phyloP scores from a whole-genome alignment of 78 protist species.

The Dictyostelium purpureum region DNA sequence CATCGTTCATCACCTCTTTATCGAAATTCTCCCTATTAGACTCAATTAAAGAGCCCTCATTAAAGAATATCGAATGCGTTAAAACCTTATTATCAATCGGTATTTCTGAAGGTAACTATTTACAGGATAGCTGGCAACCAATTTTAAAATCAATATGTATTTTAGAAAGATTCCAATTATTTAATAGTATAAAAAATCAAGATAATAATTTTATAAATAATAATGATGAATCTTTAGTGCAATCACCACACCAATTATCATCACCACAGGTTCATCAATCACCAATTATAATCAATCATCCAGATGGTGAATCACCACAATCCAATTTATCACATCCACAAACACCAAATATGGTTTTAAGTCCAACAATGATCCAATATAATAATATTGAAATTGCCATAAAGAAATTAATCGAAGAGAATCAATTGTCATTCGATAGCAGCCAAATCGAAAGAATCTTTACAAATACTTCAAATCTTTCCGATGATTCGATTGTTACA shows the following conservation, averaged over 20 bases:
- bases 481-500: slow-evolving; percentile 88
- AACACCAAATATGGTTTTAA: background rate
- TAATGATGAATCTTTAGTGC: background rate
- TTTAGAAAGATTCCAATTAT: slow-evolving; percentile 87
- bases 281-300: background rate
- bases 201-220: background rate
- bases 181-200: slow-evolving; percentile 4
- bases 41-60: slow-evolving; percentile 57
- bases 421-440: slow-evolving; percentile 40
- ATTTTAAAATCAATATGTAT: slow-evolving; percentile 86
- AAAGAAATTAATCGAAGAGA: slow-evolving; percentile 10
- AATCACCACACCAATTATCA: background rate
- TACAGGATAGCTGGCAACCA: slow-evolving; percentile 87
- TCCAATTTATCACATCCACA: background rate
- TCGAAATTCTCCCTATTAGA: slow-evolving; percentile 91
- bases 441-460: slow-evolving; percentile 69
- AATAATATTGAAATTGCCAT: slow-evolving; percentile 3
- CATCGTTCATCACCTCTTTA: slow-evolving; percentile 94
- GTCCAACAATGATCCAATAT: background rate
- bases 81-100: slow-evolving; percentile 88
- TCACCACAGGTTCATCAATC: background rate
- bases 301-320: background rate
- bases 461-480: slow-evolving; percentile 54
- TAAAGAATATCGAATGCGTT: slow-evolving; percentile 93
- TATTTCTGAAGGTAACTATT: slow-evolving; percentile 89